Conservation (phyloP, 306 rosid species). For the Dalbergia cultrata region DNA sequence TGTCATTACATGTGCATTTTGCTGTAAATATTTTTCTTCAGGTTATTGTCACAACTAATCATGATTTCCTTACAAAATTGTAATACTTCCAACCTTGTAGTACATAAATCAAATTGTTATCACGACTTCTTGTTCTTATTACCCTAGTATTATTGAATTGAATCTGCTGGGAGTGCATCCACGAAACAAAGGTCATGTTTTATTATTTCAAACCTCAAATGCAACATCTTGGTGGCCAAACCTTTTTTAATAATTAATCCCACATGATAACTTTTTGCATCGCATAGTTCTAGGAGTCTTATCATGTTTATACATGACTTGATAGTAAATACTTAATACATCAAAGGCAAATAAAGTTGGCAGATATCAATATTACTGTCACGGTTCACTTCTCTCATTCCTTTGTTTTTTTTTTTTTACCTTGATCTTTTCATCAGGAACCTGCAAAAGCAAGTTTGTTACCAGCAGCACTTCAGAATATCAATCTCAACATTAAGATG, state of each 20-base stretch:
- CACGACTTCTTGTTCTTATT: too few relatives aligned
- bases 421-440: conserved; percentile 16
- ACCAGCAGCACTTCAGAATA: neutral
- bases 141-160: neutral
- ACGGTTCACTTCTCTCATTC: neutral
- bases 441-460: conserved; percentile 25
- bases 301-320: neutral
- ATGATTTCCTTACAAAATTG: neutral
- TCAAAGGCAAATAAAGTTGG: neutral
- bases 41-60: neutral
- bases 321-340: conserved; percentile 13
- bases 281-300: neutral
- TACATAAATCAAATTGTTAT: neutral
- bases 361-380: conserved; percentile 1
- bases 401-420: neutral
- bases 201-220: conserved; percentile 6
- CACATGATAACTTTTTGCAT: conserved; percentile 5
- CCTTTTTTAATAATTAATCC: neutral
- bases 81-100: neutral
- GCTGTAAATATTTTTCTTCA: conserved; percentile 5
- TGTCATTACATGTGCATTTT: conserved; percentile 17
- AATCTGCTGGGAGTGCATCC: neutral
- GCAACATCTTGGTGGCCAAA: neutral
- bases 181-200: neutral
- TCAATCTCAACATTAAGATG: neutral